These are phyloP conservation scores for Metarhizium humberi DNA, from an alignment of 2,329 filamentous ascomycete species.

Conservation along the genomic window DNA sequence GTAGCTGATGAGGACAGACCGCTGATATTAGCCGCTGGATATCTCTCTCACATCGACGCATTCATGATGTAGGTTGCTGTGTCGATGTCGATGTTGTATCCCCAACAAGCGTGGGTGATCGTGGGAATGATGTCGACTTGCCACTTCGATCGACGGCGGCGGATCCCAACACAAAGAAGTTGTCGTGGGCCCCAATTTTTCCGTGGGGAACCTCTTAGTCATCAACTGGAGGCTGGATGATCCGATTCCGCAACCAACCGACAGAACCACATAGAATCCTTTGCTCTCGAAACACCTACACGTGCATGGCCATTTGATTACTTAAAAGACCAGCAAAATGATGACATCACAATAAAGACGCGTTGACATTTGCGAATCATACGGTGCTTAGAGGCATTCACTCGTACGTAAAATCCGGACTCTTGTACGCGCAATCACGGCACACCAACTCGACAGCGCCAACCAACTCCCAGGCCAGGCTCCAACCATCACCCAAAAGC, in stretches of 20 bases:
- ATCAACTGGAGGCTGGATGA: slow-evolving; percentile 3
- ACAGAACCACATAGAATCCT: slow-evolving; percentile 3
- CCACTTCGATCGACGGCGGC: slow-evolving; percentile 1
- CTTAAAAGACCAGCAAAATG: no score
- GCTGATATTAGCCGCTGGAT: not conserved
- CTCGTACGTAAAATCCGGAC: no score
- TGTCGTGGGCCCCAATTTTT: slow-evolving; percentile 4
- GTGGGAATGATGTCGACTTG: slow-evolving; percentile 1
- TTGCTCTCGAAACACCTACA: not conserved
- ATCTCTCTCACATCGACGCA: slow-evolving; percentile 8
- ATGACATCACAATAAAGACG: no score
- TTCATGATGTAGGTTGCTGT: slow-evolving; percentile 10
- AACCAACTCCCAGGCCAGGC: no score
- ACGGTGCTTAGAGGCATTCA: no score
- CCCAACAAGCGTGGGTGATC: not conserved
- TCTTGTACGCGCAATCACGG: no score
- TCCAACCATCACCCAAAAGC: no score
- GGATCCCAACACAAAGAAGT: slow-evolving; percentile 1
- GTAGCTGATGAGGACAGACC: no score
- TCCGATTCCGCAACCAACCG: slow-evolving; percentile 6
- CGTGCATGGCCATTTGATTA: not conserved
- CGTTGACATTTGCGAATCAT: no score
- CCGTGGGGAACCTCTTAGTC: slow-evolving; percentile 3
- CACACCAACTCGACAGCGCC: no score
- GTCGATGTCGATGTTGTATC: not conserved